Evolutionary conservation across 768 basidiomycete species (phyloP).

Genomic region (Termitomyces sp.): DNA sequence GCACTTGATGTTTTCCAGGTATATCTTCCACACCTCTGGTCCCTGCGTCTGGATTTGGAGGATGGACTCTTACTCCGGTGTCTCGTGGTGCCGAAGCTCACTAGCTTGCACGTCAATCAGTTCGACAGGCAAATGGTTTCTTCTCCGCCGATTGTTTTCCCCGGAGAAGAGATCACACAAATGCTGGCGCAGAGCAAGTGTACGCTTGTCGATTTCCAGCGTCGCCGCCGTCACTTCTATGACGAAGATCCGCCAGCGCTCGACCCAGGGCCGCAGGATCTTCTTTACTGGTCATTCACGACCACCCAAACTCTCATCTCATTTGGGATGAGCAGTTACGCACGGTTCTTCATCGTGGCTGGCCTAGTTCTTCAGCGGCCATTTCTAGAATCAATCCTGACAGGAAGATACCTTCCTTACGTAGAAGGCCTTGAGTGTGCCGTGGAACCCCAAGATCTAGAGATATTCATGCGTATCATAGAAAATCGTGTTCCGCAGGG

Average conservation of each 20-base stretch:
- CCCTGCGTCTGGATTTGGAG: neutral
- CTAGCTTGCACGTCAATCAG: neutral
- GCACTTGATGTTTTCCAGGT: neutral
- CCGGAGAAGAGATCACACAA: neutral
- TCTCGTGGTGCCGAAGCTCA: constrained; percentile 1
- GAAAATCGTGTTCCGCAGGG: neutral
- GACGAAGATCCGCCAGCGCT: neutral
- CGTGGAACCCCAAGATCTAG: neutral
- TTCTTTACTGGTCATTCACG: neutral
- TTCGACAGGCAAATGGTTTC: neutral
- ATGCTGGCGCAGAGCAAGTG: constrained; percentile 2
- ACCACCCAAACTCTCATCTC: neutral
- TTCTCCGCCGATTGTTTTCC: neutral
- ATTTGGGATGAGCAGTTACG: neutral
- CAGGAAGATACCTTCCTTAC: neutral
- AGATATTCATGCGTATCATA: neutral
- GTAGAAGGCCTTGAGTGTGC: constrained; percentile 2
- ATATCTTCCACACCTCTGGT: constrained; percentile 1
- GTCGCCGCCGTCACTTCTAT: constrained; percentile 4
- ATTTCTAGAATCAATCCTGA: neutral
- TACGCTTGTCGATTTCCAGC: neutral
- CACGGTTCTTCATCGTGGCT: neutral
- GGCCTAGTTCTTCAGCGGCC: constrained; percentile 1
- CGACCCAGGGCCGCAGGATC: constrained; percentile 1
- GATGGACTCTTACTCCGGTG: neutral